Conservation (phyloP, 2,329 filamentous ascomycete genomes). For the Colletotrichum sp. region DNA sequence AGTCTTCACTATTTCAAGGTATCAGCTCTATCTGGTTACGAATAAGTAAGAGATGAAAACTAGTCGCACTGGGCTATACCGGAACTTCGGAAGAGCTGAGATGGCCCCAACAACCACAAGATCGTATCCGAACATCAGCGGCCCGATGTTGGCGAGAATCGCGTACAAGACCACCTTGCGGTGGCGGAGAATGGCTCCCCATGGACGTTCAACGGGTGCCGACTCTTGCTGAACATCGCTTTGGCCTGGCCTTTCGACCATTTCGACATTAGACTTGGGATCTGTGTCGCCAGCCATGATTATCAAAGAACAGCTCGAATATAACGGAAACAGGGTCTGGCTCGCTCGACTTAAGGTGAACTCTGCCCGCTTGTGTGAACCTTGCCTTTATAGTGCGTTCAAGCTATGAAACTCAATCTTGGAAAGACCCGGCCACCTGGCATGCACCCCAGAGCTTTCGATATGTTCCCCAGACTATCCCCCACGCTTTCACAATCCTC, state of each 20-base stretch:
- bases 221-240: not conserved
- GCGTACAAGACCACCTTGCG: not conserved
- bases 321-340: not conserved
- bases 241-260: not conserved
- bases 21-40: not conserved
- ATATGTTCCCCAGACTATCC: not conserved
- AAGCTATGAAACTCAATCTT: not conserved
- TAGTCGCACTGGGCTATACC: not conserved
- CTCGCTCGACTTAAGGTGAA: not conserved
- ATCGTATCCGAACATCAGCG: constrained; percentile 3
- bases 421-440: not conserved
- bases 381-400: not conserved
- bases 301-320: not conserved
- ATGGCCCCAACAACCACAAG: not conserved
- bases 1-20: not conserved
- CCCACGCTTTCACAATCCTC: not conserved
- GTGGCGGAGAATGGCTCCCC: not conserved
- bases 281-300: not conserved
- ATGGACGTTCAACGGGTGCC: not conserved
- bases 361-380: not conserved
- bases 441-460: not conserved
- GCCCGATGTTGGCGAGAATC: not conserved
- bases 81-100: not conserved
- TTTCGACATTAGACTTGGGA: not conserved
- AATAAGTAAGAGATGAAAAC: not conserved